phyloP scores from a whole-genome alignment of 805 yeast genomes.

The Nakazawaea molendinolei region DNA sequence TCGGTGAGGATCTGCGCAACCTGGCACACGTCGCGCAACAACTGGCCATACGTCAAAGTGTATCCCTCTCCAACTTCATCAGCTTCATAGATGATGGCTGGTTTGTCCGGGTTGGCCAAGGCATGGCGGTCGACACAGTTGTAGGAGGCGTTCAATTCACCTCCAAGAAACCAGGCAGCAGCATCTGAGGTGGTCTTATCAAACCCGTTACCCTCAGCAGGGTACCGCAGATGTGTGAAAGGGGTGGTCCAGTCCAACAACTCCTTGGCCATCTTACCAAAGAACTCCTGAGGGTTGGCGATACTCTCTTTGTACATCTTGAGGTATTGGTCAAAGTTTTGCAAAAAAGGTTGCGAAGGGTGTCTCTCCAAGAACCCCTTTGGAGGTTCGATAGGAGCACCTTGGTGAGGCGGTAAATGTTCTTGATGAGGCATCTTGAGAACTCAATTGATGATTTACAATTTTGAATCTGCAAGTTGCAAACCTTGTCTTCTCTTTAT shows the following conservation, averaged over 20 bases:
- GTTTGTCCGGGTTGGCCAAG: slow-evolving; percentile 73
- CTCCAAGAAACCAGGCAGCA: slow-evolving; percentile 93
- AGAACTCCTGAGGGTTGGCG: slow-evolving; percentile 72
- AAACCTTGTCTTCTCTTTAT: not conserved
- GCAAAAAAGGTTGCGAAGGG: slow-evolving; percentile 52
- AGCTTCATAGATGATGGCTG: slow-evolving; percentile 86
- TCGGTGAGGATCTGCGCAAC: slow-evolving; percentile 77
- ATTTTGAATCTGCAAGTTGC: not conserved
- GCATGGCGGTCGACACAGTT: slow-evolving; percentile 98
- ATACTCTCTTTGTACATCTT: slow-evolving; percentile 68
- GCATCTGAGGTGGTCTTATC: slow-evolving; percentile 56
- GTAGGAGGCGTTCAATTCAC: slow-evolving; percentile 87
- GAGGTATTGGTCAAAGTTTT: slow-evolving; percentile 65
- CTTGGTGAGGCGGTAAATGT: slow-evolving; percentile 32
- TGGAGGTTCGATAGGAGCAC: slow-evolving; percentile 43
- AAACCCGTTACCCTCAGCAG: too few relatives aligned
- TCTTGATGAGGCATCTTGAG: too few relatives aligned
- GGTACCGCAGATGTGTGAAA: slow-evolving; percentile 63
- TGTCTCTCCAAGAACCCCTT: slow-evolving; percentile 48
- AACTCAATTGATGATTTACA: not conserved
- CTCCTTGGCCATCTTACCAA: slow-evolving; percentile 69
- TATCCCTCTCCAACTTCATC: slow-evolving; percentile 77
- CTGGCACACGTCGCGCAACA: slow-evolving; percentile 75
- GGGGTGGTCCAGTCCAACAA: slow-evolving; percentile 77
- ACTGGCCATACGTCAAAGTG: slow-evolving; percentile 77